Evolutionary conservation across 495 filamentous ascomycete genomes (phyloP), one percentile per base, ranked within the genome.

Genomic region (Neurospora cerealis): DNA sequence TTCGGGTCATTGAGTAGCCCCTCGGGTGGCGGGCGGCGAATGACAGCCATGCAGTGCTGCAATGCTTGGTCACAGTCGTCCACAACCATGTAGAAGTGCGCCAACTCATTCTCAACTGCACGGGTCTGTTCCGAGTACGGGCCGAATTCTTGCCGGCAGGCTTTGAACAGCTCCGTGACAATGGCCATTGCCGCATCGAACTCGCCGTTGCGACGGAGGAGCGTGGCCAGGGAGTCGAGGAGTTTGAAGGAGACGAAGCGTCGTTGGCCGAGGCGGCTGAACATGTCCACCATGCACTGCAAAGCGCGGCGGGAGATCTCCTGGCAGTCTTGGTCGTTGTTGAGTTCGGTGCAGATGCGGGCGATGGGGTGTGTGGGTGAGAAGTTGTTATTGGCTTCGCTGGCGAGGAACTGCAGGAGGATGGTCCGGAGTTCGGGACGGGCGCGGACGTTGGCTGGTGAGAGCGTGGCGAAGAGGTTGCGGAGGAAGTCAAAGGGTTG

Each of bases 231-330:
- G 41, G 79, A 79, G 73, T 81, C 78, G 17, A 80, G 77, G 11
- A 81, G 75, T 69, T 80, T 81, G 74, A 80, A 77, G 9, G 79
- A 79, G 42, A 80, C 77, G 4, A 77, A 77, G 15, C 76, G 76
- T n/a, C 77, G 80, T 60, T 77, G 74, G 38, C 77, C 76, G 32
- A 80, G 73, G 3, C 77, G 77, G 40, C 44, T 76, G 74, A 81
- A 81, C 44, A 79, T 74, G 71, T 81, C 78, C n/a, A 80, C 77
- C 79, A 81, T 81, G 62, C 78, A 80, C 39, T 81, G 79, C 34
- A 81, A 73, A 34, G 75, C 75, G 17, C 79, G 76, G 34, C 76
- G 78, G 37, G 79, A 81, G 6, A 81, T 72, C 48, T 81, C 79
- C 69, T 81, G 79, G 62, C 78, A 78, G 71, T 74, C 73, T 36